Base-by-base conservation (phyloP, 441 rosid genomes). In the Cnidoscolus chayamansa region DNA sequence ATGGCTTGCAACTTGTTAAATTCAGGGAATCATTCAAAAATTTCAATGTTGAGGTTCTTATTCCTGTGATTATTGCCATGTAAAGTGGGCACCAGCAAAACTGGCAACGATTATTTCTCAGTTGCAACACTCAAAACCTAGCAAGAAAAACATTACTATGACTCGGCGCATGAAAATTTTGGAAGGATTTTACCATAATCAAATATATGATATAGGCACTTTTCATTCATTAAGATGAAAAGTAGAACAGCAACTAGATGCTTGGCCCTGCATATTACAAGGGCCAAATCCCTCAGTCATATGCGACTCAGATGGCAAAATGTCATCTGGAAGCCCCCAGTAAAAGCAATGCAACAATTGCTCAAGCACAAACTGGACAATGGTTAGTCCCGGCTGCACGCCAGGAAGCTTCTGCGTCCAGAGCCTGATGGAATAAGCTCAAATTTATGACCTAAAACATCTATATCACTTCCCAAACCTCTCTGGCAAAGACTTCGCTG, bases 321-420 rank as follows among this genome's bases (percentile, higher is more conserved):
- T 78, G 1, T 69, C 75, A 2, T 80, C 50, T 0, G 89, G 90
- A 4, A 90, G 86, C 20, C 78, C 84, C 96, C 90, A 89, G 51
- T 83, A 77, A 62, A 90, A 89, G 84, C 91, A 85, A 77, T 89
- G 97, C 11, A 84, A 75, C 15, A 89, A 71, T 49, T 89, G 94
- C 2, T 91, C 92, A 17, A 85, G 25, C 65, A 85, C 75, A 4
- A 81, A 25, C 35, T 72, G 84, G 17, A 87, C 77, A 0, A 83
- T 56, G 0, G 83, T 82, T 37, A 85, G 69, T 55, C 87, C 90
- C 9, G 89, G 55, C 49, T 86, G 92, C 81, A 90, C 69, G 62
- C 89, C 89, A 1, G 91, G 91, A 64, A 90, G 0, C 87, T 77
- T 54, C 93, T 63, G 20, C 88, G 81, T 3, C 90, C 89, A 0